phyloP scores from a whole-genome alignment of 345 rosid genomes.

The Sonneratia alba region DNA sequence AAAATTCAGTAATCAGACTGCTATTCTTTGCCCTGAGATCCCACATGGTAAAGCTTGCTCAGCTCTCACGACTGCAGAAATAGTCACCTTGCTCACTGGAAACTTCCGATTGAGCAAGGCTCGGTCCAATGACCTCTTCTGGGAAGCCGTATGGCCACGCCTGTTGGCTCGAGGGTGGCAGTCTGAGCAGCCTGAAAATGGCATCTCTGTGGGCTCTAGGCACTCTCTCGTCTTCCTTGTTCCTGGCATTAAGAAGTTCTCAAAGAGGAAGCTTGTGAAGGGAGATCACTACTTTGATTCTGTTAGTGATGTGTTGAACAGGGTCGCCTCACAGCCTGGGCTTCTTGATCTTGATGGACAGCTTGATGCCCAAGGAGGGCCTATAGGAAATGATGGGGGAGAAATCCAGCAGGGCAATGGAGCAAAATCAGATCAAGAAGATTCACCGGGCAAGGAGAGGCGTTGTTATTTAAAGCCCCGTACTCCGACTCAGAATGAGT shows the following conservation, averaged over 20 bases:
- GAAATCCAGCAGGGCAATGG: conserved; percentile 13
- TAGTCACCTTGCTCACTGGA: conserved; percentile 56
- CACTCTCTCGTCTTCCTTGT: conserved; percentile 61
- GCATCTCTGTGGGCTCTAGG: conserved; percentile 22
- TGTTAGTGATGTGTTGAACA: conserved; percentile 41
- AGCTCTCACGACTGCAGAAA: conserved; percentile 41
- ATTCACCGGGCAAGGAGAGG: conserved; percentile 22
- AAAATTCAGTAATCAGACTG: conserved; percentile 30
- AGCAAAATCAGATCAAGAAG: conserved; percentile 22
- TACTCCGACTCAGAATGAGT: conserved; percentile 9
- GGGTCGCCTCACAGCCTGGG: conserved; percentile 37
- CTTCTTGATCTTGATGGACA: conserved; percentile 43
- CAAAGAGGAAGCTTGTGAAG: conserved; percentile 64
- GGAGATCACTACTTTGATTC: conserved; percentile 72
- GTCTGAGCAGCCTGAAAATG: conserved; percentile 63
- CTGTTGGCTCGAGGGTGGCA: conserved; percentile 87
- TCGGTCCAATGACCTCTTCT: conserved; percentile 65
- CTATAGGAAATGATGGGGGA: neutral
- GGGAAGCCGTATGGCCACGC: conserved; percentile 98
- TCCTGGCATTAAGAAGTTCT: conserved; percentile 62
- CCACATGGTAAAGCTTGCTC: conserved; percentile 56
- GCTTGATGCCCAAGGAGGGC: conserved; percentile 1
- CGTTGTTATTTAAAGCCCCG: conserved; percentile 45
- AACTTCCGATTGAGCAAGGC: conserved; percentile 71
- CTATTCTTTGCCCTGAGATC: conserved; percentile 34